phyloP scores from a whole-genome alignment of 371 early-diverging fungal species.

The Pancytospora epiphaga region DNA sequence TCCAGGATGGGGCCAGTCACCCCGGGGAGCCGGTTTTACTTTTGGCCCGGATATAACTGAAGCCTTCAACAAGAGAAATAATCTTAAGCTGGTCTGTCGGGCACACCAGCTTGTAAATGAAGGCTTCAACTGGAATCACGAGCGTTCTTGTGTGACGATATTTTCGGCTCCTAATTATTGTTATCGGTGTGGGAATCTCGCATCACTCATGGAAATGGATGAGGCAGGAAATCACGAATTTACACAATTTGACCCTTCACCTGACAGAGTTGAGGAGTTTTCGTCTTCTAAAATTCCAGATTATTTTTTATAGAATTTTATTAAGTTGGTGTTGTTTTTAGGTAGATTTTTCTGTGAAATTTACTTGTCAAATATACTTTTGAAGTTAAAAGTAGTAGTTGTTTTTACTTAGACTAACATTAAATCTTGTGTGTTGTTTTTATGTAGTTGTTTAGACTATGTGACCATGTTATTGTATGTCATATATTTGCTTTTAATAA shows the following conservation, averaged over 20 bases:
- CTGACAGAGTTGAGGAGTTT: conserved; percentile 86
- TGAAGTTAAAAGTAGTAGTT: too few species aligned
- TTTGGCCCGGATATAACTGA: conserved; percentile 84
- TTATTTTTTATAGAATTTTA: conserved; percentile 61
- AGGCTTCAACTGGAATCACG: conserved; percentile 94
- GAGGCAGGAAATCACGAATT: conserved; percentile 69
- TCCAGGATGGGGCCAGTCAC: conserved; percentile 91
- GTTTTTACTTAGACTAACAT: too few species aligned
- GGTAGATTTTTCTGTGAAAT: too few species aligned
- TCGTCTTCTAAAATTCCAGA: conserved; percentile 92
- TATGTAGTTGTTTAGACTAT: too few species aligned
- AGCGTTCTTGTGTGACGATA: conserved; percentile 91
- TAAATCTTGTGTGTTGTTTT: too few species aligned
- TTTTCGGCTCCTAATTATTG: conserved; percentile 98
- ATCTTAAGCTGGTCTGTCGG: conserved; percentile 81
- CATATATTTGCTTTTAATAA: too few species aligned
- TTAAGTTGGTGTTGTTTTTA: too few species aligned
- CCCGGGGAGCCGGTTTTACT: conserved; percentile 92
- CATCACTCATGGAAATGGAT: conserved; percentile 86
- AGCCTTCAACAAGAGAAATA: conserved; percentile 89
- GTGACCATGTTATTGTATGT: too few species aligned
- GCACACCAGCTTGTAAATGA: conserved; percentile 99
- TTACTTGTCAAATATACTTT: too few species aligned
- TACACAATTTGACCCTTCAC: conserved; percentile 93
- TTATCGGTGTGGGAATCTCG: conserved; percentile 94